Conservation (phyloP, 306 rosid genomes). For the Acmispon strigosus region DNA sequence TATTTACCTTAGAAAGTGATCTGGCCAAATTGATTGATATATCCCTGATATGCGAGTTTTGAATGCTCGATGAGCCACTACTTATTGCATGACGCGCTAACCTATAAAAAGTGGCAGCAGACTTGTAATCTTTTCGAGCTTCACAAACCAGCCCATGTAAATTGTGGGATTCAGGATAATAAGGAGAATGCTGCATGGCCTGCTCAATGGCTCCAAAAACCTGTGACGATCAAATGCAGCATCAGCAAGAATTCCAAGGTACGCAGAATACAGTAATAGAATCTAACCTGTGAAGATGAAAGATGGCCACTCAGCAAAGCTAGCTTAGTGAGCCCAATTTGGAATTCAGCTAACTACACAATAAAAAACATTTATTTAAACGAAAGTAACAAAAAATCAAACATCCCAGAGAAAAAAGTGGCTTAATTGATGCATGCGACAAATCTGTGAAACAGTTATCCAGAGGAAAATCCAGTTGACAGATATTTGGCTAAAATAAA, state of each 20-base stretch:
- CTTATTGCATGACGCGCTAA: slow-evolving; percentile 58
- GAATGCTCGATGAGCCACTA: slow-evolving; percentile 28
- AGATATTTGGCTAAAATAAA: too few relatives aligned
- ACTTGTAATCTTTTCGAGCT: slow-evolving; percentile 65
- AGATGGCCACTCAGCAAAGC: slow-evolving; percentile 76
- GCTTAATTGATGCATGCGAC: too few relatives aligned
- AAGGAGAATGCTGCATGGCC: slow-evolving; percentile 83
- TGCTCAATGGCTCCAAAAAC: slow-evolving; percentile 89
- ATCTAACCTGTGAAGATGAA: slow-evolving; percentile 50
- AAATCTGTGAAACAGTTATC: too few relatives aligned
- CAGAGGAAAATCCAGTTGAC: too few relatives aligned
- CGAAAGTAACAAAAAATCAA: too few relatives aligned
- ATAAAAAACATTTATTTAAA: too few relatives aligned
- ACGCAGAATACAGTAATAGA: too few relatives aligned
- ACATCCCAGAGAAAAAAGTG: too few relatives aligned
- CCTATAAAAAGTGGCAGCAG: slow-evolving; percentile 68
- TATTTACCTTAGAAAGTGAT: slow-evolving; percentile 49
- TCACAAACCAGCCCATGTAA: slow-evolving; percentile 76
- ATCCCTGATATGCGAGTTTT: slow-evolving; percentile 47
- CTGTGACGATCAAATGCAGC: slow-evolving; percentile 12
- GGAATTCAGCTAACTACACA: slow-evolving; percentile 62
- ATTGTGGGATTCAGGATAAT: slow-evolving; percentile 84
- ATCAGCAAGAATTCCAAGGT: too few relatives aligned
- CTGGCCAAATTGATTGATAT: slow-evolving; percentile 80
- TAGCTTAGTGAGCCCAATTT: slow-evolving; percentile 87